These are phyloP conservation scores for Cicer cuneatum DNA, from an alignment of 306 rosid species.

Conservation along the genomic window DNA sequence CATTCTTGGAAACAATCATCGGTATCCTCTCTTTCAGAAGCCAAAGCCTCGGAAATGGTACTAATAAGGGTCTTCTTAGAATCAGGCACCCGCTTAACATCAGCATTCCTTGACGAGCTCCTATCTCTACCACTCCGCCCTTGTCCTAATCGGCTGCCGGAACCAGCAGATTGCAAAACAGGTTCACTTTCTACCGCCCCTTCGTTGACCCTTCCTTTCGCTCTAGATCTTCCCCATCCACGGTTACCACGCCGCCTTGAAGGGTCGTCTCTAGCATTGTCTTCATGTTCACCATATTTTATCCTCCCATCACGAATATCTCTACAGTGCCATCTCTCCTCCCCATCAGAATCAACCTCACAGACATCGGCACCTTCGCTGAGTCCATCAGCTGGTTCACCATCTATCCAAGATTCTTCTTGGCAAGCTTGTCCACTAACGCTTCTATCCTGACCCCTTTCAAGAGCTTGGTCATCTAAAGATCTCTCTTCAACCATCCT, in stretches of 20 bases:
- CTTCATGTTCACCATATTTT: conserved; percentile 75
- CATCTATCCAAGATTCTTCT: conserved; percentile 70
- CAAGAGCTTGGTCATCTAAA: conserved; percentile 65
- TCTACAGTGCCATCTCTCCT: conserved; percentile 68
- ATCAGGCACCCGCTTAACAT: conserved; percentile 64
- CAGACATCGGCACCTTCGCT: conserved; percentile 53
- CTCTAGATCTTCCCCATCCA: conserved; percentile 69
- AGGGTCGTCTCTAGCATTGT: conserved; percentile 77
- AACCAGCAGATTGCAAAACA: conserved; percentile 70
- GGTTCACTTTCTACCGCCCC: conserved; percentile 74
- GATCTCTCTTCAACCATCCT: conserved; percentile 70
- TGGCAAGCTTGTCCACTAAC: conserved; percentile 54
- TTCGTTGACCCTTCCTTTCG: conserved; percentile 82
- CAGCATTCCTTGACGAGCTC: conserved; percentile 57
- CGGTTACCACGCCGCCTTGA: conserved; percentile 79
- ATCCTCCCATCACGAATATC: conserved; percentile 74
- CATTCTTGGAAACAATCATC: conserved; percentile 90
- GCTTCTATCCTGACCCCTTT: conserved; percentile 68
- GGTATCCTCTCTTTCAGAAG: conserved; percentile 73
- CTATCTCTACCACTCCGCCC: conserved; percentile 74
- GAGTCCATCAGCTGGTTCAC: conserved; percentile 62
- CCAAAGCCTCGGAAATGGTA: conserved; percentile 52
- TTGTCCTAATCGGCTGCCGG: conserved; percentile 69
- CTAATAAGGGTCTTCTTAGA: conserved; percentile 57
- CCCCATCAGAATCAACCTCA: conserved; percentile 62